Percentiles rank a stretch among this genome's conserved stretches.
phyloP scores from a whole-genome alignment of 768 basidiomycete species.

The Suillus subaureus region DNA sequence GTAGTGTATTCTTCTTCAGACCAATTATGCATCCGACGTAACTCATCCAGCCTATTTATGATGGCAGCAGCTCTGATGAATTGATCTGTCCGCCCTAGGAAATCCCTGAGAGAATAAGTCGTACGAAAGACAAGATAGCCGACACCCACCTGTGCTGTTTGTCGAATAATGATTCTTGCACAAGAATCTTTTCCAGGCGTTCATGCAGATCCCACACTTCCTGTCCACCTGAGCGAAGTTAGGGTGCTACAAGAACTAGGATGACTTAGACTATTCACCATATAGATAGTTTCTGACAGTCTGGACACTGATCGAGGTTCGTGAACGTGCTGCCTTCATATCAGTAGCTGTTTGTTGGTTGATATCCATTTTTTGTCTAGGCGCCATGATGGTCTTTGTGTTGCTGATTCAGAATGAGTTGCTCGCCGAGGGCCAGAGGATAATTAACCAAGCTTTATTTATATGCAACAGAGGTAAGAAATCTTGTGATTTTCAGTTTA shows the following conservation, averaged over 20 bases:
- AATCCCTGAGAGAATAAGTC: constrained; percentile 43
- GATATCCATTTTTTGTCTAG: constrained; percentile 23
- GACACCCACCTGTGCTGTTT: constrained; percentile 53
- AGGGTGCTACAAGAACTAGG: constrained; percentile 5
- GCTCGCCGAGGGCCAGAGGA: neutral
- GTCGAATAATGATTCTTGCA: constrained; percentile 60
- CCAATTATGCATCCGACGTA: constrained; percentile 59
- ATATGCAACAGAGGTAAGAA: neutral
- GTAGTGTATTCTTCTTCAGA: constrained; percentile 44
- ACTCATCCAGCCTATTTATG: constrained; percentile 58
- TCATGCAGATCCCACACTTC: constrained; percentile 52
- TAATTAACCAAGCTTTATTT: neutral
- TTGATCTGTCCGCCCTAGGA: constrained; percentile 57
- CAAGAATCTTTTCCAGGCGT: constrained; percentile 47
- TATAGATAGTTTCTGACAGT: constrained; percentile 52
- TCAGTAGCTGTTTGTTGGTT: constrained; percentile 53
- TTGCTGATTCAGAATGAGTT: neutral
- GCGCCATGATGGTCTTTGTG: neutral
- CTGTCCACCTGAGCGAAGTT: constrained; percentile 43
- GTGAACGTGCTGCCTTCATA: constrained; percentile 51
- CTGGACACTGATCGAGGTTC: constrained; percentile 44
- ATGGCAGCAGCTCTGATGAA: constrained; percentile 57
- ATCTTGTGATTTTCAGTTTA: neutral
- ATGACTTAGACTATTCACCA: constrained; percentile 36
- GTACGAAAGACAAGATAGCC: neutral